Conservation (phyloP, 345 rosid species). For the Salix brachista region DNA sequence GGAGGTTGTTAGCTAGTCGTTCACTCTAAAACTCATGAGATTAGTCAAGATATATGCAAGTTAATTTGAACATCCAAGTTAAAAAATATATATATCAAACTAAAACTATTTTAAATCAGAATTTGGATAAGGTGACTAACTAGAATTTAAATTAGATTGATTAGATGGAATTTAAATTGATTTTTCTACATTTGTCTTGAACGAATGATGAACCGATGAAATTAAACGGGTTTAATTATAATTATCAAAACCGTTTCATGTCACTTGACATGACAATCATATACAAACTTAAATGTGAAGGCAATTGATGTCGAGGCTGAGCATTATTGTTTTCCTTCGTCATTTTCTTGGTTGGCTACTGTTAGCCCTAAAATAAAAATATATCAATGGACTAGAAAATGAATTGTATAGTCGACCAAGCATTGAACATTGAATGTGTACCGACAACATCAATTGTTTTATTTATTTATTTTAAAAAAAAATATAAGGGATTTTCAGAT, state of each 20-base stretch:
- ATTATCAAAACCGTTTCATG: not conserved
- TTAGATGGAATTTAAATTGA: no score
- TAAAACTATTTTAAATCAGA: no score
- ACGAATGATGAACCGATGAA: no score
- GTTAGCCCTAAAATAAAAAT: not conserved
- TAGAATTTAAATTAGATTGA: no score
- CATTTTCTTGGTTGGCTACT: not conserved
- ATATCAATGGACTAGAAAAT: not conserved
- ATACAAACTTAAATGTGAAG: not conserved
- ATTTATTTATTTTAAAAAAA: not conserved
- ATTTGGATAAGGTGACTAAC: no score
- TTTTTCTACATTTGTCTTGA: no score
- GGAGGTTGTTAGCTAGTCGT: no score
- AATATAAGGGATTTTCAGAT: no score
- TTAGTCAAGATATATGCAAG: accelerated
- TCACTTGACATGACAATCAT: slow-evolving; percentile 12
- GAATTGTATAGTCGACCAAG: not conserved
- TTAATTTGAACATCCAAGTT: accelerated
- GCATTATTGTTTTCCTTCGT: not conserved
- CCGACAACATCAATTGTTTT: not conserved
- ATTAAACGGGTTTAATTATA: not conserved
- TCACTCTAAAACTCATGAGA: accelerated
- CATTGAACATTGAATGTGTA: not conserved
- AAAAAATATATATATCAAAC: no score
- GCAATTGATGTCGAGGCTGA: not conserved